Evolutionary conservation across 257 asterid species (phyloP).

Genomic region (Forsythia viridissima): DNA sequence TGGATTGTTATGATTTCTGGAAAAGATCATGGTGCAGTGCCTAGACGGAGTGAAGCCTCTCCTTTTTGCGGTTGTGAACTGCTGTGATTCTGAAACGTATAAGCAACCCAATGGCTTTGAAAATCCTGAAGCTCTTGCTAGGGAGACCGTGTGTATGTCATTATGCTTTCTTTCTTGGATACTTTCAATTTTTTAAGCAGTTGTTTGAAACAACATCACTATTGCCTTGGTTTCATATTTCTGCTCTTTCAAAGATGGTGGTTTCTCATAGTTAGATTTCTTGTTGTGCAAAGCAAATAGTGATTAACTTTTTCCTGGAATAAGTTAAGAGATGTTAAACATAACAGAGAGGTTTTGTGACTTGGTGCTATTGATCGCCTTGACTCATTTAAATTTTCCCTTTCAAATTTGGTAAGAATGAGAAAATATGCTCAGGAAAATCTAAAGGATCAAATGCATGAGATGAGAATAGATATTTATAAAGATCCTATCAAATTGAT

Average conservation of each 20-base stretch:
- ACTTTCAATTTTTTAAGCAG: neutral
- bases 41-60: conserved; percentile 55
- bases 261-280: neutral
- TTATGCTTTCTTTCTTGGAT: conserved; percentile 7
- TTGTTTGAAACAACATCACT: neutral
- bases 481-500: neutral
- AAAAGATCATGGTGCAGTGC: conserved; percentile 67
- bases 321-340: neutral
- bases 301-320: neutral
- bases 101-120: conserved; percentile 63
- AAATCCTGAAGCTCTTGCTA: conserved; percentile 67
- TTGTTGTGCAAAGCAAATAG: conserved; percentile 1
- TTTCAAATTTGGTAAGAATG: neutral
- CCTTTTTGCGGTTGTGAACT: conserved; percentile 51
- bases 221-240: conserved; percentile 1
- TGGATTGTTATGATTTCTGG: conserved; percentile 46
- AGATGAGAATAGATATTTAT: too few relatives aligned
- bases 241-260: neutral
- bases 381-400: neutral
- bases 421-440: neutral
- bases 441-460: neutral
- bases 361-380: neutral
- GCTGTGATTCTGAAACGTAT: conserved; percentile 60
- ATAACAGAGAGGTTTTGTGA: neutral
- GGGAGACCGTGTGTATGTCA: conserved; percentile 58